phyloP scores from a whole-genome alignment of 148 eudicot genomes.

The Arctostaphylos glauca region DNA sequence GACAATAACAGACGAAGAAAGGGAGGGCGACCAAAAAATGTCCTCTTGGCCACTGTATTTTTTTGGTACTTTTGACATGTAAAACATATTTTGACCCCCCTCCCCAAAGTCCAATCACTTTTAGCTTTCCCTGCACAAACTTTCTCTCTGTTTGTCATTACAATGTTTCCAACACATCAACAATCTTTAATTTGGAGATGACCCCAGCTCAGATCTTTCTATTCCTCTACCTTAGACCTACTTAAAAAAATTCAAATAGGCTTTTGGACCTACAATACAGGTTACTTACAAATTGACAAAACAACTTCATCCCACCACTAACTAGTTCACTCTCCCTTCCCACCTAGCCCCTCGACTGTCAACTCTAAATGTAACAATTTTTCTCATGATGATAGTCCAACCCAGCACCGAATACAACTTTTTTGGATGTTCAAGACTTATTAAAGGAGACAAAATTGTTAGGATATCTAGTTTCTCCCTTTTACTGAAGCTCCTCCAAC shows the following conservation, averaged over 20 bases:
- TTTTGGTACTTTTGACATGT: not conserved
- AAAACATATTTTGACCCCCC: not conserved
- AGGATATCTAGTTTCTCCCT: too few species aligned
- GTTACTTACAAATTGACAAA: not conserved
- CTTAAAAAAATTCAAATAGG: too few species aligned
- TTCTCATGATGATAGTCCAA: not conserved
- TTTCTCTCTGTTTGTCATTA: too few species aligned
- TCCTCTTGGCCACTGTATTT: not conserved
- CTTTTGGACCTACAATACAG: not conserved
- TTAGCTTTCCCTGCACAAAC: too few species aligned
- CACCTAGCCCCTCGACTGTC: not conserved
- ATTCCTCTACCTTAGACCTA: too few species aligned
- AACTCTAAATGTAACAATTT: not conserved
- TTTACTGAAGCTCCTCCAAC: too few species aligned
- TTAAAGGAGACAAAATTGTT: too few species aligned
- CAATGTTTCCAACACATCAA: too few species aligned
- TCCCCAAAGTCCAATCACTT: too few species aligned
- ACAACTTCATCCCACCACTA: not conserved
- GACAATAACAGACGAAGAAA: too few species aligned
- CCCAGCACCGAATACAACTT: not conserved
- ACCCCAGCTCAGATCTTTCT: too few species aligned
- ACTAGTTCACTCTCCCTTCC: not conserved
- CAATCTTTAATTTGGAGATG: too few species aligned
- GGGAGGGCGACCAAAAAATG: not conserved
- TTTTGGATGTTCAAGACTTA: not conserved